These are phyloP conservation scores for Citrus maxima DNA, from an alignment of 345 rosid genomes.

Conservation along the genomic window DNA sequence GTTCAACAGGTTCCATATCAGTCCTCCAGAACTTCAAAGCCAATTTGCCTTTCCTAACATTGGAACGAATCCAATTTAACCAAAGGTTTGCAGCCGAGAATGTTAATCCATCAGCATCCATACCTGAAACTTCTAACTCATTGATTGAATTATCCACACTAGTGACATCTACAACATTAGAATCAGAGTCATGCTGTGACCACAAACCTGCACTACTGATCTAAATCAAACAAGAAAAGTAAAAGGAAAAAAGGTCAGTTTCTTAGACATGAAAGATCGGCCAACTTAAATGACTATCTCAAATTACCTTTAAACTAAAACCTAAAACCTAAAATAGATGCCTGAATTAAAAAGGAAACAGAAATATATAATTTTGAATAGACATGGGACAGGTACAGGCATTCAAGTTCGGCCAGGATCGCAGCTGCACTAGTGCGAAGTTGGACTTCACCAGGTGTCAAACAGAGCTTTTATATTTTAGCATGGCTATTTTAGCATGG, in stretches of 20 bases:
- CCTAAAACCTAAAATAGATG: not conserved
- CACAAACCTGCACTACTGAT: conserved; percentile 91
- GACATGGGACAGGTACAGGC: not conserved
- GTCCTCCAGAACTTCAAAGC: conserved; percentile 47
- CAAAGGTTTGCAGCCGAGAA: conserved; percentile 48
- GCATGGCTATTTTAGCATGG: not conserved
- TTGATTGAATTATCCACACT: conserved; percentile 30
- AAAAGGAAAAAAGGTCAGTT: conserved; percentile 16
- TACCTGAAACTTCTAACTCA: conserved; percentile 38
- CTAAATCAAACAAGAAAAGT: conserved; percentile 33
- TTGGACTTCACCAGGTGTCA: not conserved
- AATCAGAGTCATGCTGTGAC: conserved; percentile 58
- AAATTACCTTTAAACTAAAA: not conserved
- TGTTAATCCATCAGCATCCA: conserved; percentile 43
- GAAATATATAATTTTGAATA: not conserved
- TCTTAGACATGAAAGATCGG: not conserved
- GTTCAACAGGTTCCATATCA: conserved; percentile 44
- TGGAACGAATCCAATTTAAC: conserved; percentile 47
- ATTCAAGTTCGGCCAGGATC: not conserved
- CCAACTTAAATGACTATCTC: conserved; percentile 5
- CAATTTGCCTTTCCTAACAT: conserved; percentile 44
- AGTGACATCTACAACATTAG: conserved; percentile 32
- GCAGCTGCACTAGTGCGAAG: not conserved
- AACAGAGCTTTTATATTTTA: not conserved
- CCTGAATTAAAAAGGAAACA: not conserved